Evolutionary conservation across 2,329 filamentous ascomycete species (phyloP).

Genomic region (Fusarium pseudonygamai): DNA sequence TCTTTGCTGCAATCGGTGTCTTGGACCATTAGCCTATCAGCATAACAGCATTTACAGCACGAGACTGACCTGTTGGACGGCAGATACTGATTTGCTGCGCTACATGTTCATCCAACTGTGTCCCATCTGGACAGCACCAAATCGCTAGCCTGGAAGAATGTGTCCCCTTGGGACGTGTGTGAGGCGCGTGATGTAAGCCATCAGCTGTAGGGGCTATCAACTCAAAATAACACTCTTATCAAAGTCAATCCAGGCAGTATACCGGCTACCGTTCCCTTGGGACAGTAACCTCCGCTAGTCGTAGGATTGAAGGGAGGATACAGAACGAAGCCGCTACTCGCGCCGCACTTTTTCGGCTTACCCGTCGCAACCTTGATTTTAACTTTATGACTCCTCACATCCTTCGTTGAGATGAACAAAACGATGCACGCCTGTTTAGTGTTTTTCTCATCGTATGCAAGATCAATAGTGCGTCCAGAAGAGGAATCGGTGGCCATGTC

Average conservation of each 20-base stretch:
- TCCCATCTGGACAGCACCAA: conserved; percentile 28
- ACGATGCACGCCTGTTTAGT: neutral
- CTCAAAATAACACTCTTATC: too few relatives aligned
- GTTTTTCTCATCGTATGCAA: conserved; percentile 7
- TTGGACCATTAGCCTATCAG: neutral
- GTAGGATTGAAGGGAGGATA: neutral
- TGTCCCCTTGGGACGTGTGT: conserved; percentile 10
- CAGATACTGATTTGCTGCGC: conserved; percentile 11
- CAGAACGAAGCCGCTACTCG: conserved; percentile 20
- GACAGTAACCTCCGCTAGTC: conserved; percentile 6
- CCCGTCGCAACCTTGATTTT: neutral
- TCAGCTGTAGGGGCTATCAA: too few relatives aligned
- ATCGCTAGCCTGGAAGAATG: neutral
- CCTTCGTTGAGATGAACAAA: conserved; percentile 14
- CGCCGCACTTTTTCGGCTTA: neutral
- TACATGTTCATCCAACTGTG: conserved; percentile 4
- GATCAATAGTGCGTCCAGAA: neutral
- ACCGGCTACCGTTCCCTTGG: conserved; percentile 8
- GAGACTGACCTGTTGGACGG: conserved; percentile 20
- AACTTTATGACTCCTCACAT: neutral
- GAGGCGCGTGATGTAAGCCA: too few relatives aligned
- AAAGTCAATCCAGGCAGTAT: too few relatives aligned
- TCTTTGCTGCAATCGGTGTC: conserved; percentile 6
- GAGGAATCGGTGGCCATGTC: neutral
- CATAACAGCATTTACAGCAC: neutral